A percentile compares a stretch with the other conserved stretches of the same genome.
Evolutionary conservation across 2,329 filamentous ascomycete genomes (phyloP).

Genomic region (Xylariaceae sp.): DNA sequence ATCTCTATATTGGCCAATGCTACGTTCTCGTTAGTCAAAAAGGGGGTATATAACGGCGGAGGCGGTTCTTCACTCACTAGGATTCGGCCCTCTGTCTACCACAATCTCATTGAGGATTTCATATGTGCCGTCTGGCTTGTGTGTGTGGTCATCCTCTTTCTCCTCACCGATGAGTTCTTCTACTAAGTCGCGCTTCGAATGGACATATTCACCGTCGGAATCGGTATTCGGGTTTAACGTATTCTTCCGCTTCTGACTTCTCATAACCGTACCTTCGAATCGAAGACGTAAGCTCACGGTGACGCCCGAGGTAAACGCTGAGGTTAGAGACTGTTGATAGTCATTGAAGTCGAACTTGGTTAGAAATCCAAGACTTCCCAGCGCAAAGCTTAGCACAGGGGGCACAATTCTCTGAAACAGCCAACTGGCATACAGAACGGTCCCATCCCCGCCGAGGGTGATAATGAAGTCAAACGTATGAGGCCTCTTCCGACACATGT

Average conservation of each 20-base stretch:
- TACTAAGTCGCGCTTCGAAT: conserved; percentile 61
- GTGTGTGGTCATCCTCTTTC: conserved; percentile 76
- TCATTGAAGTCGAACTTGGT: conserved; percentile 92
- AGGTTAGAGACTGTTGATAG: conserved; percentile 62
- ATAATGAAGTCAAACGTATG: conserved; percentile 93
- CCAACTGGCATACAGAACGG: conserved; percentile 93
- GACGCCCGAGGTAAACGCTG: conserved; percentile 74
- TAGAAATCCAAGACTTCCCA: conserved; percentile 89
- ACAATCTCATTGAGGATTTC: conserved; percentile 98
- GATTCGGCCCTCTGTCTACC: conserved; percentile 86
- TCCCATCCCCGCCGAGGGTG: conserved; percentile 91
- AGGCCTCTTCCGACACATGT: conserved; percentile 70
- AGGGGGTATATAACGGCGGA: background rate
- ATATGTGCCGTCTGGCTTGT: conserved; percentile 75
- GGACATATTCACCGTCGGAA: conserved; percentile 34
- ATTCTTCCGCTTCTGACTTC: conserved; percentile 53
- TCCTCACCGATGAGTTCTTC: conserved; percentile 88
- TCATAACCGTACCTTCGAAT: conserved; percentile 93
- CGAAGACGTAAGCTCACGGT: conserved; percentile 81
- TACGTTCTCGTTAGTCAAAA: conserved; percentile 32
- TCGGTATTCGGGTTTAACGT: conserved; percentile 21
- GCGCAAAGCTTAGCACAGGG: conserved; percentile 82
- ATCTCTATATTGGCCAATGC: conserved; percentile 89
- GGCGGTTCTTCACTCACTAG: conserved; percentile 55
- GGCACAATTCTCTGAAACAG: conserved; percentile 93